A percentile compares a stretch with the other conserved stretches of the same genome.
phyloP scores from a whole-genome alignment of 1,139 yeast species.

The Sugiyamaella grinbergsii region DNA sequence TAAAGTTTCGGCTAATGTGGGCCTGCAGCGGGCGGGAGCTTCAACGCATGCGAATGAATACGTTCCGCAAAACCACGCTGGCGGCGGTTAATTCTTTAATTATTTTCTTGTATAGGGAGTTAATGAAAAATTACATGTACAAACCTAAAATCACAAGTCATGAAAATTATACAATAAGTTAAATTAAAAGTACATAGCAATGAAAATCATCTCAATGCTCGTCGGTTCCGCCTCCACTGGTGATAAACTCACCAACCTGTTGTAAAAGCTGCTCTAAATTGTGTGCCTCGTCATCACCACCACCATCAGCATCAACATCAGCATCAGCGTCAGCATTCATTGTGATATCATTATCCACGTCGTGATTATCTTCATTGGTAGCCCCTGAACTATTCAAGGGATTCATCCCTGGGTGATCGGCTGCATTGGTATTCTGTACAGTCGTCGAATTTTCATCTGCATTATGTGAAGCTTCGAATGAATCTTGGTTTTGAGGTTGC shows the following conservation, averaged over 20 bases:
- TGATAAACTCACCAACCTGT: slow-evolving; percentile 42
- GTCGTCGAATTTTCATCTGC: neutral
- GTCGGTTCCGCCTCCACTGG: slow-evolving; percentile 3
- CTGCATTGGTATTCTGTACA: neutral
- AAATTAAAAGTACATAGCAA: slow-evolving; percentile 1
- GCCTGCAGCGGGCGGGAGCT: too few species aligned
- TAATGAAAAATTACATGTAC: too few species aligned
- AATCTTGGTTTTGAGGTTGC: neutral
- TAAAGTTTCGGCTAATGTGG: neutral
- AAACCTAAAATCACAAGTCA: too few species aligned
- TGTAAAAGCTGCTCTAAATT: slow-evolving; percentile 38
- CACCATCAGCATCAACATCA: slow-evolving; percentile 27
- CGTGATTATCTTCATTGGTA: slow-evolving; percentile 19
- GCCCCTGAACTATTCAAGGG: neutral
- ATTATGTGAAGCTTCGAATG: neutral
- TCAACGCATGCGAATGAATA: too few species aligned
- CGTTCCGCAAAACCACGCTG: too few species aligned
- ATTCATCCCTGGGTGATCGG: too few species aligned
- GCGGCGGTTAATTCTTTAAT: too few species aligned
- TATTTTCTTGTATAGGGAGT: too few species aligned
- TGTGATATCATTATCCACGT: slow-evolving; percentile 6
- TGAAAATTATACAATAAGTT: neutral
- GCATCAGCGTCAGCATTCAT: too few species aligned
- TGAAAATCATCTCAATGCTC: neutral
- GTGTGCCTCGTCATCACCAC: slow-evolving; percentile 28